Conservation (phyloP, 148 eudicot species). For the Camellia lanceoleosa region DNA sequence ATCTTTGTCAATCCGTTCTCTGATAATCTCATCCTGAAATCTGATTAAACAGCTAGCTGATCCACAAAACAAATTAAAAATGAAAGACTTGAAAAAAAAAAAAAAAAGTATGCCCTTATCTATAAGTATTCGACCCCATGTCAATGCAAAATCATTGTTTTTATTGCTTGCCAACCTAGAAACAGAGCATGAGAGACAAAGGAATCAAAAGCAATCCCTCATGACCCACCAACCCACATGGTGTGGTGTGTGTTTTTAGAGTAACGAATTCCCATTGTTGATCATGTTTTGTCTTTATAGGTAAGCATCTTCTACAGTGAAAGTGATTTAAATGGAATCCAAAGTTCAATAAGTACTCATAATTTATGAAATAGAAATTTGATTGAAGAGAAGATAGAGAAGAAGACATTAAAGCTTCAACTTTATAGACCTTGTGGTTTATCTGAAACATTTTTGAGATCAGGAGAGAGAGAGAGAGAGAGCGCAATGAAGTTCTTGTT, state of each 20-base stretch:
- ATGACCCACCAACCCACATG: neutral
- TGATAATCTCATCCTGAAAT: too few relatives aligned
- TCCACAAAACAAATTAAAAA: too few relatives aligned
- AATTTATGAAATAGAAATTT: constrained; percentile 23
- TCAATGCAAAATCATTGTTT: neutral
- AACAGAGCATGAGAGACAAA: neutral
- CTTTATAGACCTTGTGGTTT: too few relatives aligned
- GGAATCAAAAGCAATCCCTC: neutral
- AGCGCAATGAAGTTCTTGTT: constrained; percentile 49
- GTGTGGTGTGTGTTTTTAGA: neutral
- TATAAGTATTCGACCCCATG: neutral
- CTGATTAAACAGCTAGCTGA: too few relatives aligned
- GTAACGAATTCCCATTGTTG: neutral
- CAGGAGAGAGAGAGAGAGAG: neutral
- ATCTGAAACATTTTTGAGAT: neutral
- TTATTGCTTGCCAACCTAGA: neutral
- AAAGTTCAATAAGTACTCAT: neutral
- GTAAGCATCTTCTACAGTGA: neutral
- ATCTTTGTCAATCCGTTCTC: too few relatives aligned
- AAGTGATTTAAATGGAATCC: neutral
- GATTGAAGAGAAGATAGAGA: constrained; percentile 3
- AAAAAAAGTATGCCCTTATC: neutral
- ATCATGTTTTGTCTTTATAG: neutral
- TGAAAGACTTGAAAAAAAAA: too few relatives aligned
- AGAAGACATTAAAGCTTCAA: neutral